Evolutionary conservation across 2,329 filamentous ascomycete species (phyloP).

Genomic region (Xylaria sp.): DNA sequence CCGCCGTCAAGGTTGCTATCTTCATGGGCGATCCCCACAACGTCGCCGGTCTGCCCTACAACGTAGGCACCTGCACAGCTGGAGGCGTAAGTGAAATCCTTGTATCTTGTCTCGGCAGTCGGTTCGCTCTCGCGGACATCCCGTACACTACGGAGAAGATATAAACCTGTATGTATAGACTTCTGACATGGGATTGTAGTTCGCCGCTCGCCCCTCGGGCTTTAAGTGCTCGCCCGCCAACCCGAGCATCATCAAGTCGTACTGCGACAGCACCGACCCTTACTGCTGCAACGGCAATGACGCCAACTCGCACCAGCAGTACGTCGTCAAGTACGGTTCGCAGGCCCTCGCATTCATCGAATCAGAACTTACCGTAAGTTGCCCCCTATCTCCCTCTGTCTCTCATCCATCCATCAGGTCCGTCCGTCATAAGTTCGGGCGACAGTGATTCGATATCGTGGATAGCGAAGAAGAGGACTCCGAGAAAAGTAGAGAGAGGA

Average conservation of each 20-base stretch:
- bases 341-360: constrained; percentile 67
- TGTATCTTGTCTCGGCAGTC: too few species aligned
- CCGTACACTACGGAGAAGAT: too few species aligned
- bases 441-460: not conserved
- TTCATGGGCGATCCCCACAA: constrained; percentile 71
- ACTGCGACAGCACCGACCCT: constrained; percentile 71
- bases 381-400: not conserved
- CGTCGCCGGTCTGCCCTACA: constrained; percentile 64
- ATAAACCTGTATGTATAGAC: too few species aligned
- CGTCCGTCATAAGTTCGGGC: not conserved
- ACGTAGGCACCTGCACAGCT: constrained; percentile 69
- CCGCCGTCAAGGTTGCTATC: constrained; percentile 68
- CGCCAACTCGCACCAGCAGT: constrained; percentile 68
- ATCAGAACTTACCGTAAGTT: not conserved
- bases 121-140: too few species aligned
- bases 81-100: constrained; percentile 64
- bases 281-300: constrained; percentile 75
- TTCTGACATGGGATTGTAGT: constrained; percentile 57
- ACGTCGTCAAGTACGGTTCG: constrained; percentile 66
- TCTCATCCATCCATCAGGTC: not conserved
- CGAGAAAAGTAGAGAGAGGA: too few species aligned
- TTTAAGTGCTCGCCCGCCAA: constrained; percentile 65
- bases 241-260: constrained; percentile 66
- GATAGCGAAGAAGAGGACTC: not conserved
- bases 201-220: constrained; percentile 66